Conservation (phyloP, 73 alveolate species). For the Symbiodinium natans region DNA sequence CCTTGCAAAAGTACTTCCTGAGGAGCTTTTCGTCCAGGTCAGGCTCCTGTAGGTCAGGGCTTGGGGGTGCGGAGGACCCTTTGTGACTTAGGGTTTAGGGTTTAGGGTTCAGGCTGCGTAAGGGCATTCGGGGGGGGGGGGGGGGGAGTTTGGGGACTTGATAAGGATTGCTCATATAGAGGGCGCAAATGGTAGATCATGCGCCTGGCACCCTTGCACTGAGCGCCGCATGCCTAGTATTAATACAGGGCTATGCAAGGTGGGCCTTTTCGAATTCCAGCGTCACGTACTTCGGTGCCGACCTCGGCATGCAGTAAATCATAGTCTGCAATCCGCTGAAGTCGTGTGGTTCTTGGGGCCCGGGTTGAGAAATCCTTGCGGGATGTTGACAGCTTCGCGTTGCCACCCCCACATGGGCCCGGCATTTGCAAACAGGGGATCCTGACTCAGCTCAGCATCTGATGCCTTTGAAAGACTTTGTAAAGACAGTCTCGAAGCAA, state of each 20-base stretch:
- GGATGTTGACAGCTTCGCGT: too few relatives aligned
- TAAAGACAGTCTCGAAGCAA: too few relatives aligned
- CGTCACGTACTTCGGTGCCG: slow-evolving; percentile 67
- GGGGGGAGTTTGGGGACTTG: too few relatives aligned
- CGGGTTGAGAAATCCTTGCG: too few relatives aligned
- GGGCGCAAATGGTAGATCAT: neutral
- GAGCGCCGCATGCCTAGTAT: neutral
- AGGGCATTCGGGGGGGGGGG: too few relatives aligned
- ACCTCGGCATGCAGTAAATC: neutral
- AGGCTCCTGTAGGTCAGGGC: slow-evolving; percentile 55
- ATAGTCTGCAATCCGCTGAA: neutral
- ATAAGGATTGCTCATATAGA: neutral
- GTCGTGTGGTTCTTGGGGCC: neutral
- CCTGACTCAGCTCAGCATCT: too few relatives aligned
- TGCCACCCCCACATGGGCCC: too few relatives aligned
- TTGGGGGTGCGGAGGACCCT: neutral
- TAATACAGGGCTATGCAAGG: neutral
- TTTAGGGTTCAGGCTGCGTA: too few relatives aligned
- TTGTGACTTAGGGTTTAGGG: neutral
- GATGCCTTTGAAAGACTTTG: too few relatives aligned
- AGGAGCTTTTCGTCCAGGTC: slow-evolving; percentile 69
- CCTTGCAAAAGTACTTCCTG: slow-evolving; percentile 85
- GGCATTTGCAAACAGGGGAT: too few relatives aligned
- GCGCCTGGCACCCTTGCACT: neutral
- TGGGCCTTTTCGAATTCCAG: slow-evolving; percentile 79